Evolutionary conservation across 2,329 filamentous ascomycete species (phyloP).

Genomic region (Gnomoniopsis smithogilvyi): DNA sequence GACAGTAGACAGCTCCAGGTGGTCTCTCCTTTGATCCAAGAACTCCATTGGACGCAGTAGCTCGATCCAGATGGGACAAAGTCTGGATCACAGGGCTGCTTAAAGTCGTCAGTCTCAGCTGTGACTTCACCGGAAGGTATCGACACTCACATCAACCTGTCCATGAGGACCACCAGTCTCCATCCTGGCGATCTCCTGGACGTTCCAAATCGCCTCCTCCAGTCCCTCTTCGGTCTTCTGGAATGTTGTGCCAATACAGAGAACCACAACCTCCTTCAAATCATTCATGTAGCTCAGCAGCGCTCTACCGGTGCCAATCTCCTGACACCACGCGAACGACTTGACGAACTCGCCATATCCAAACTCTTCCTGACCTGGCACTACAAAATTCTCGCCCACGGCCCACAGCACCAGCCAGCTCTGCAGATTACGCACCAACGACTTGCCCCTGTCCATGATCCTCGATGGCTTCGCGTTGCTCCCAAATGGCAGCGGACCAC

Average conservation of each 20-base stretch:
- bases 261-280: conserved; percentile 45
- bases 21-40: conserved; percentile 40
- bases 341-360: conserved; percentile 44
- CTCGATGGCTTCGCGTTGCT: conserved; percentile 42
- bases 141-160: conserved; percentile 27
- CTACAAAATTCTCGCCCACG: conserved; percentile 47
- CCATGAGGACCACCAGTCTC: conserved; percentile 43
- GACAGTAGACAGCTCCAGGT: conserved; percentile 43
- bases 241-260: conserved; percentile 42
- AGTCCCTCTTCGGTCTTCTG: conserved; percentile 20
- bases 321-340: conserved; percentile 51
- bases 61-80: conserved; percentile 45
- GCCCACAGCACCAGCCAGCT: conserved; percentile 56
- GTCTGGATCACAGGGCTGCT: conserved; percentile 38
- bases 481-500: conserved; percentile 21
- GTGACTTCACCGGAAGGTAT: neutral
- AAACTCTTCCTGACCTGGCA: conserved; percentile 41
- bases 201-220: conserved; percentile 39
- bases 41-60: conserved; percentile 52
- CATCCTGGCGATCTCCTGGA: conserved; percentile 50
- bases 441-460: conserved; percentile 26
- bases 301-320: conserved; percentile 37
- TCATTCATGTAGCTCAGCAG: conserved; percentile 53
- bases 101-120: neutral
- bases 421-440: conserved; percentile 36